Conservation (phyloP, 176 grass and related monocot genomes). For the Eleusine indica region DNA sequence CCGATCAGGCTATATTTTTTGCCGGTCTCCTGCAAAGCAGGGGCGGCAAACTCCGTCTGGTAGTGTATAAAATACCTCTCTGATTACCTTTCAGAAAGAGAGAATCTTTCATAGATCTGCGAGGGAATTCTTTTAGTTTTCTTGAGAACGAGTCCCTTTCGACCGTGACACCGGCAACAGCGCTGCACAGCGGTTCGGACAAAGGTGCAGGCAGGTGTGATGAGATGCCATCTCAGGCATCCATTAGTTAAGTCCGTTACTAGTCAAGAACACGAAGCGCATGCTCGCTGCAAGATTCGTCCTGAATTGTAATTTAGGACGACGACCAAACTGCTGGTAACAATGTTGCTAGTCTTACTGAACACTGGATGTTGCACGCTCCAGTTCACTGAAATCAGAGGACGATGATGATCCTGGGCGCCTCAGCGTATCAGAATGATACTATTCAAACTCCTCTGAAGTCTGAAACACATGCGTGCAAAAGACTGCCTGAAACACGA, state of each 20-base stretch:
- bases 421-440: neutral
- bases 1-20: neutral
- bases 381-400: neutral
- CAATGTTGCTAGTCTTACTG: neutral
- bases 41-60: neutral
- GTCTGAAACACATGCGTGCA: neutral
- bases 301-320: neutral
- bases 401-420: too few relatives aligned
- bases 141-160: neutral
- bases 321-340: neutral
- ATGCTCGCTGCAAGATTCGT: constrained; percentile 5
- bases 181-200: neutral
- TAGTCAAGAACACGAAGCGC: neutral
- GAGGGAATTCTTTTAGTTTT: neutral
- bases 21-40: neutral
- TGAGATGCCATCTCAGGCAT: constrained; percentile 18
- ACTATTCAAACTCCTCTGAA: neutral
- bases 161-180: neutral
- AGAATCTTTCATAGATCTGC: constrained; percentile 44
- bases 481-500: neutral
- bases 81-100: constrained; percentile 26
- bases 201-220: neutral
- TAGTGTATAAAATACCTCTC: neutral
- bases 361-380: neutral
- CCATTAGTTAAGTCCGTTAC: neutral